phyloP scores from a whole-genome alignment of 2,329 filamentous ascomycete genomes.

The Trichoderma sp. region DNA sequence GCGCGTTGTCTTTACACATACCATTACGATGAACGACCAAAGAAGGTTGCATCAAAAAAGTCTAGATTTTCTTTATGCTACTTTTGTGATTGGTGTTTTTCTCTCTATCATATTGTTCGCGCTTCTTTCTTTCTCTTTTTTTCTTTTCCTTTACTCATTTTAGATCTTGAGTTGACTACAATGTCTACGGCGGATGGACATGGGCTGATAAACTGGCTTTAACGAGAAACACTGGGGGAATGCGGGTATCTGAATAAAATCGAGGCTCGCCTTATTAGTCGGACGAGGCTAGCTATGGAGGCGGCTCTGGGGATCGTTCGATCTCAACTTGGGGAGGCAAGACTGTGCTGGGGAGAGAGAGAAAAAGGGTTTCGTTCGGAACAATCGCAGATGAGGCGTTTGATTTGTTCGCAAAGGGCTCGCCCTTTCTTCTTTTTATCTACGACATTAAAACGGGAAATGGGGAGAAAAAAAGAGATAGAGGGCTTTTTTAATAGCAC shows the following conservation, averaged over 20 bases:
- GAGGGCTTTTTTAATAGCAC: not conserved
- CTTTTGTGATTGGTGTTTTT: not conserved
- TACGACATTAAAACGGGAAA: not conserved
- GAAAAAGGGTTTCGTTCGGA: not conserved
- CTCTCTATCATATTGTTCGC: not conserved
- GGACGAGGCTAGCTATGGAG: not conserved
- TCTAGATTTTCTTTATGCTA: not conserved
- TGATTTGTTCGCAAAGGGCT: not conserved
- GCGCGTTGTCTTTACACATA: not conserved
- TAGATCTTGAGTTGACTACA: not conserved
- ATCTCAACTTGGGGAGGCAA: not conserved
- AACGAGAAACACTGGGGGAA: not conserved
- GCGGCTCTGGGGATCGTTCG: not conserved
- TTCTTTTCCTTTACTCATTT: not conserved
- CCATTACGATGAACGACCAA: not conserved
- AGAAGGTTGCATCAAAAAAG: not conserved
- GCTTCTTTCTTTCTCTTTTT: not conserved
- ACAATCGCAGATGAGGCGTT: not conserved
- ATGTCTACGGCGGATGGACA: slow-evolving; percentile 3
- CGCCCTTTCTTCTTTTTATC: not conserved
- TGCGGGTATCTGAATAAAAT: not conserved
- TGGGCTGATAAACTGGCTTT: not conserved
- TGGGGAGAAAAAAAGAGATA: not conserved
- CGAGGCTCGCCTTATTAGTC: not conserved
- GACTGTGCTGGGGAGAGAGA: not conserved